Evolutionary conservation across 2,329 filamentous ascomycete species (phyloP).

Genomic region (Akanthomyces uredinophilus): DNA sequence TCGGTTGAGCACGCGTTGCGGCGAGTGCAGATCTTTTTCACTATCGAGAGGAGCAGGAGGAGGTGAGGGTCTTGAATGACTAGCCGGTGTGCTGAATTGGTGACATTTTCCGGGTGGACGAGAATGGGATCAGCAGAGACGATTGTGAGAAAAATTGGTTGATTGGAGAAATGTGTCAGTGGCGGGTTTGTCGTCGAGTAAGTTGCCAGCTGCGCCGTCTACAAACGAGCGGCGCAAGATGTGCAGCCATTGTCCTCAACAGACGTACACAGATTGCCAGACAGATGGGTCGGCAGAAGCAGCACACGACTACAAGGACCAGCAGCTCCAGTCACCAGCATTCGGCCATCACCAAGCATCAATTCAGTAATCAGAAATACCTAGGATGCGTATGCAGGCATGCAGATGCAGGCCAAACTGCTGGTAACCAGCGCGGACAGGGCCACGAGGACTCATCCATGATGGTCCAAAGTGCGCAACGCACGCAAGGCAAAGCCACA

Average conservation of each 20-base stretch:
- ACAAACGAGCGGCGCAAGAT: no score
- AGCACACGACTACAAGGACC: no score
- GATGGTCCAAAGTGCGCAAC: background rate
- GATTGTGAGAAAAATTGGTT: background rate
- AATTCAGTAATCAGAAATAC: background rate
- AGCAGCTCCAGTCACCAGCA: no score
- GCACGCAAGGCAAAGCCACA: background rate
- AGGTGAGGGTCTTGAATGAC: background rate
- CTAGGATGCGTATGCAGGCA: background rate
- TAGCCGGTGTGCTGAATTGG: background rate
- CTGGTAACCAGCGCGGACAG: no score
- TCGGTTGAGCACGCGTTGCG: conserved; percentile 3
- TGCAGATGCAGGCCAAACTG: background rate
- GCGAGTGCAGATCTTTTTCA: conserved; percentile 4
- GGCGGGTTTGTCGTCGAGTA: background rate
- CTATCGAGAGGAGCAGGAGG: background rate
- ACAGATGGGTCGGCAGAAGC: no score
- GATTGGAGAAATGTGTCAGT: background rate
- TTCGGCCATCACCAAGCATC: background rate
- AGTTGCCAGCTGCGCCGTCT: no score
- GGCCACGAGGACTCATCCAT: no score
- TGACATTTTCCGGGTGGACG: background rate
- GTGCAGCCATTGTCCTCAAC: no score
- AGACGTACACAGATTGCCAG: no score
- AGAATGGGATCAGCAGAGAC: background rate